Evolutionary conservation across 1,284 basidiomycete genomes (phyloP).

Genomic region (Ganoderma boninense): DNA sequence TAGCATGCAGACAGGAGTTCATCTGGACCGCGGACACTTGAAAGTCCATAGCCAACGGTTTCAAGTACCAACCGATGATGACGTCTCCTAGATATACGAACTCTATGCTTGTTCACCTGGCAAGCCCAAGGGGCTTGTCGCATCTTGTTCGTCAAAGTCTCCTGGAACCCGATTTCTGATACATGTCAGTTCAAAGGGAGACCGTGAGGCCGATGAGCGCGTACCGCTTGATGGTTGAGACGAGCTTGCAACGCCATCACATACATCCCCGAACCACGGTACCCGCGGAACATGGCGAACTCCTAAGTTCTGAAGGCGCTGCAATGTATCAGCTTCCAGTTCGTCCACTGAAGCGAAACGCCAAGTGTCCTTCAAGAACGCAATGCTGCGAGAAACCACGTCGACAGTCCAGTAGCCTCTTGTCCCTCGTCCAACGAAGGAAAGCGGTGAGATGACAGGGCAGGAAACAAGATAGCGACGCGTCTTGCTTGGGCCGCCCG

Average conservation of each 20-base stretch:
- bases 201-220: no score
- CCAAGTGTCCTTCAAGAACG: conserved; percentile 27
- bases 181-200: no score
- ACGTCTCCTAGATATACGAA: neutral
- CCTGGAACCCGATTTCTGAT: conserved; percentile 1
- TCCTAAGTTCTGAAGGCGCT: neutral
- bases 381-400: neutral
- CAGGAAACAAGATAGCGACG: conserved; percentile 17
- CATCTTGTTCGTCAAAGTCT: neutral
- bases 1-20: conserved; percentile 19
- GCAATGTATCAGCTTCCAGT: conserved; percentile 15
- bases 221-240: neutral
- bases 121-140: neutral
- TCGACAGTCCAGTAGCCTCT: conserved; percentile 24
- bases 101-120: neutral
- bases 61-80: conserved; percentile 17
- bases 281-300: conserved; percentile 17
- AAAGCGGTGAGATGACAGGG: conserved; percentile 10
- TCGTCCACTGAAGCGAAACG: conserved; percentile 1
- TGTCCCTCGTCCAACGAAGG: conserved; percentile 7
- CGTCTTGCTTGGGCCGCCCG: neutral
- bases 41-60: conserved; percentile 16
- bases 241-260: neutral
- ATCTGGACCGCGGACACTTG: neutral
- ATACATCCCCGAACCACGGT: neutral